Evolutionary conservation across 495 filamentous ascomycete genomes (phyloP).

Genomic region (Trichoderma virens): DNA sequence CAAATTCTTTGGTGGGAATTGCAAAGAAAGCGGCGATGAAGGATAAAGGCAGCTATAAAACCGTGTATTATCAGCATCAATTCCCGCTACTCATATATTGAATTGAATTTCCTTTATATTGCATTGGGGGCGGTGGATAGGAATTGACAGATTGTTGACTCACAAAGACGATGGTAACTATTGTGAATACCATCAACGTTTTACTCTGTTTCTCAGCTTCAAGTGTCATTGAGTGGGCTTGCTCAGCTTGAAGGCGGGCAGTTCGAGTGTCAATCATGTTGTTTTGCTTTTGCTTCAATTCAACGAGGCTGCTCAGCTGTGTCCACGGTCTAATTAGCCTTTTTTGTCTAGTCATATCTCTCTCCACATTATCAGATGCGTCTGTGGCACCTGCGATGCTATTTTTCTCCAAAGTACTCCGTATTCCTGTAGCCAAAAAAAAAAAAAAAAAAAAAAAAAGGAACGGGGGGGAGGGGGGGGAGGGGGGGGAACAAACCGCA

Average conservation of each 20-base stretch:
- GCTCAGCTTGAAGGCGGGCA: slow-evolving; percentile 38
- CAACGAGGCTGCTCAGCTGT: neutral
- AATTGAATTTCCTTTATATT: no score
- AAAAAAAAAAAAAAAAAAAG: neutral
- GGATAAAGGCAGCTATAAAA: slow-evolving; percentile 27
- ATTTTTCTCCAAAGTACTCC: neutral
- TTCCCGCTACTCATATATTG: no score
- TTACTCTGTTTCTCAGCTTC: slow-evolving; percentile 49
- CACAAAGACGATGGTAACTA: slow-evolving; percentile 54
- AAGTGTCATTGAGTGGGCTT: slow-evolving; percentile 47
- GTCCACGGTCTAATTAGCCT: neutral
- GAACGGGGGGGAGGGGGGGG: neutral
- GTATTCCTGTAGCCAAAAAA: no score
- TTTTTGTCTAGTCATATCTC: neutral
- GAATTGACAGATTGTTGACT: slow-evolving; percentile 12
- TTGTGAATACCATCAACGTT: slow-evolving; percentile 57
- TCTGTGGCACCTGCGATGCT: no score
- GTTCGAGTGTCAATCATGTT: slow-evolving; percentile 38
- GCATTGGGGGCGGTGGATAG: neutral
- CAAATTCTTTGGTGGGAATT: slow-evolving; percentile 15
- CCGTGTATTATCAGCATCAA: neutral
- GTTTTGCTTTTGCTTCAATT: neutral
- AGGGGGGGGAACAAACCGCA: neutral
- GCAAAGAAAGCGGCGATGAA: slow-evolving; percentile 37
- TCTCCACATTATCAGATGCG: no score